Conservation (phyloP, 2,329 filamentous ascomycete genomes). For the Xylaria sp. region DNA sequence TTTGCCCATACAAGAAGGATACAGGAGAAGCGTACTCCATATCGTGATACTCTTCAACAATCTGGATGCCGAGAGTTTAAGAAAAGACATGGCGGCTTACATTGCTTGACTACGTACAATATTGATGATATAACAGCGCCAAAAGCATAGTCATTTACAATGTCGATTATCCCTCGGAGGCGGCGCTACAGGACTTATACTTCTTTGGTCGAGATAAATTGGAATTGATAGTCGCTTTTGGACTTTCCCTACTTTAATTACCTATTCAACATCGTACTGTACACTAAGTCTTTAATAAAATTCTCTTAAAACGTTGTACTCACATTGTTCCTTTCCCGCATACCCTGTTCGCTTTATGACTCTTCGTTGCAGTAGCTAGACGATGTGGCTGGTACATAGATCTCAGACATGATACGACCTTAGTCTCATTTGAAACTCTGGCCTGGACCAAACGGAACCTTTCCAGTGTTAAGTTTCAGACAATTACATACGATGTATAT, state of each 20-base stretch:
- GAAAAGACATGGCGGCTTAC: too few relatives aligned
- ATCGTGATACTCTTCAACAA: neutral
- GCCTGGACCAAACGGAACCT: neutral
- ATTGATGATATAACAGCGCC: too few relatives aligned
- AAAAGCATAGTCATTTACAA: too few relatives aligned
- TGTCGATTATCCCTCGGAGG: neutral
- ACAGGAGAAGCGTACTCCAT: neutral
- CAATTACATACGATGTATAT: neutral
- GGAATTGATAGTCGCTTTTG: too few relatives aligned
- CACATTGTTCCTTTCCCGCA: neutral
- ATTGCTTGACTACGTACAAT: too few relatives aligned
- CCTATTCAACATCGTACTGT: neutral
- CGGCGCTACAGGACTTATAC: too few relatives aligned
- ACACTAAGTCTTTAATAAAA: neutral
- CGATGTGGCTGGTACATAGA: neutral
- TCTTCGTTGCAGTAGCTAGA: neutral
- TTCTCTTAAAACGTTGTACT: neutral
- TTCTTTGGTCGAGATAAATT: too few relatives aligned
- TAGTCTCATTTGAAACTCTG: neutral
- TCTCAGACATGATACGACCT: neutral
- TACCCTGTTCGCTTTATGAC: neutral
- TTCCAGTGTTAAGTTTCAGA: neutral
- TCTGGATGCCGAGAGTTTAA: too few relatives aligned
- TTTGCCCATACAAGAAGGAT: neutral
- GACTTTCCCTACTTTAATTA: neutral